Percentiles rank a stretch among this genome's conserved stretches.
Evolutionary conservation across 257 asterid species (phyloP).

Genomic region (Solanum pinnatisectum): DNA sequence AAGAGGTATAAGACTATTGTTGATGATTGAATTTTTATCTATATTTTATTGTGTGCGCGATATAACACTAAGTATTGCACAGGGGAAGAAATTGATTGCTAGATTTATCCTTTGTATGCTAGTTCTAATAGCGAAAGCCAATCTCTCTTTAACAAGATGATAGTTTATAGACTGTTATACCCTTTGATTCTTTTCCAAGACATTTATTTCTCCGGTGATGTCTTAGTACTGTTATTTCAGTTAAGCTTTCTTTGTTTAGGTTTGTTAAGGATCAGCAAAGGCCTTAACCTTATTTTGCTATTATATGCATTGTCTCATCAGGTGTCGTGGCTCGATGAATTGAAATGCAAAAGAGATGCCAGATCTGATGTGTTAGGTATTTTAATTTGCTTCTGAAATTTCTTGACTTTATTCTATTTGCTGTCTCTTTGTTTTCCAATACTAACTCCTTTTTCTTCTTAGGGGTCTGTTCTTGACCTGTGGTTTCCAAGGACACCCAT

Average conservation of each 20-base stretch:
- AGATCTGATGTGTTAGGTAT: slow-evolving; percentile 20
- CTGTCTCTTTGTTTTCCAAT: neutral
- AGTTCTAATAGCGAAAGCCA: neutral
- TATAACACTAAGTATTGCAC: neutral
- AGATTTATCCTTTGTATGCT: neutral
- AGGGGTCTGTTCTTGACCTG: neutral
- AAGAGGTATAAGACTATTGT: slow-evolving; percentile 38
- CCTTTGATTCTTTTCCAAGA: neutral
- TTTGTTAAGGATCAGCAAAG: neutral
- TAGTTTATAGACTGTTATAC: neutral
- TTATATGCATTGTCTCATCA: slow-evolving; percentile 14
- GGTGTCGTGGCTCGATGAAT: slow-evolving; percentile 99
- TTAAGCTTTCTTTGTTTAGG: neutral
- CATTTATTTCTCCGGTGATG: neutral
- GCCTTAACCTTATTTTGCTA: slow-evolving; percentile 1
- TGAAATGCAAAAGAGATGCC: slow-evolving; percentile 26
- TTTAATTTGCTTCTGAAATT: neutral
- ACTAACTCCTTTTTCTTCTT: neutral
- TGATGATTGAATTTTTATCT: neutral
- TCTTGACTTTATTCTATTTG: neutral
- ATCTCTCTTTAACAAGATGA: neutral
- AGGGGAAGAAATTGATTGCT: neutral
- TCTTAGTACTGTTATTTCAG: neutral
- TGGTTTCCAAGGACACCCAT: neutral
- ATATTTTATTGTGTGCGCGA: neutral